A percentile compares a stretch with the other conserved stretches of the same genome.
phyloP scores from a whole-genome alignment of 129 eudicot genomes.

The Calendula officinalis region DNA sequence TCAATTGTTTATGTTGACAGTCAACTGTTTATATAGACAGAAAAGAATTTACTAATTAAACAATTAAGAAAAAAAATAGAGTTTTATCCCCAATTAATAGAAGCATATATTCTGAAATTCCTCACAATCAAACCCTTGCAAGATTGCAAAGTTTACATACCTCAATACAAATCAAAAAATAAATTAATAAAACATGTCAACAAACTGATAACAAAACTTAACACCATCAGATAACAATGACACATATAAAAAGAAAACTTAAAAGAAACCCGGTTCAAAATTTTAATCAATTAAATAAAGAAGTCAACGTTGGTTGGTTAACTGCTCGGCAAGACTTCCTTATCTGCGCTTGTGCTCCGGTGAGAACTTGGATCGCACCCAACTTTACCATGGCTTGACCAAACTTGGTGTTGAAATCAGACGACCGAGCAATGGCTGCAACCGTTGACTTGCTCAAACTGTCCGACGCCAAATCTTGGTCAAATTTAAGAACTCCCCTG shows the following conservation, averaged over 20 bases:
- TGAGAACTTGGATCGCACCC: conserved; percentile 42
- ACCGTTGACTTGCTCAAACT: conserved; percentile 31
- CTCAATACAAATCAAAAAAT: not conserved
- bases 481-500: conserved; percentile 52
- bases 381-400: conserved; percentile 51
- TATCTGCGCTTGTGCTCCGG: conserved; percentile 41
- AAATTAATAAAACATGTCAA: not conserved
- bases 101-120: too few relatives aligned
- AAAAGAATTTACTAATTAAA: too few relatives aligned
- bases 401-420: conserved; percentile 34
- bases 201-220: not conserved
- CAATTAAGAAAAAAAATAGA: too few relatives aligned
- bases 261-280: not conserved
- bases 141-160: not conserved
- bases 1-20: too few relatives aligned
- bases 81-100: too few relatives aligned
- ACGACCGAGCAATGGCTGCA: conserved; percentile 14
- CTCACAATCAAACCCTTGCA: conserved; percentile 1
- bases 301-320: conserved; percentile 9
- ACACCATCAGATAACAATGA: not conserved
- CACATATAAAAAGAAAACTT: not conserved
- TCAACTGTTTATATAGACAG: too few relatives aligned
- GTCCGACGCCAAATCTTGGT: conserved; percentile 46
- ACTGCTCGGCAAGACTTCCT: conserved; percentile 40
- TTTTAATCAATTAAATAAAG: conserved; percentile 10